Conservation (phyloP, 768 basidiomycete species). For the Mycena polygramma region DNA sequence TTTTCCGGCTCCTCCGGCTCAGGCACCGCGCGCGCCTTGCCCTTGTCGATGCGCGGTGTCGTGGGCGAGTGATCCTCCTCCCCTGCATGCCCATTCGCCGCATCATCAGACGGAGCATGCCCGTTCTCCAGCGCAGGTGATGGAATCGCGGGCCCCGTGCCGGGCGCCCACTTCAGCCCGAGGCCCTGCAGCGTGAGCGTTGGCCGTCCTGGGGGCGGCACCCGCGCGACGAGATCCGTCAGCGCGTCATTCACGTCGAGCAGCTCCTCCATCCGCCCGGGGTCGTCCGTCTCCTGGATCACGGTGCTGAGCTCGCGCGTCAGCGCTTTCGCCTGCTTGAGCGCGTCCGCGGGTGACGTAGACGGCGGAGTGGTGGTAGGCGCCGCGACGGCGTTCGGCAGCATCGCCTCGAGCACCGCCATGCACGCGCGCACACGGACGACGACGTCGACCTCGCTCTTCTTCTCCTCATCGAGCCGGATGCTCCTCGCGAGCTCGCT, state of each 20-base stretch:
- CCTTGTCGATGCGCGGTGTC: constrained; percentile 82
- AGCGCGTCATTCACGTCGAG: constrained; percentile 81
- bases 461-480: constrained; percentile 67
- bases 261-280: constrained; percentile 73
- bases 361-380: constrained; percentile 20
- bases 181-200: constrained; percentile 60
- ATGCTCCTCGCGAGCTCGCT: constrained; percentile 84
- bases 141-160: constrained; percentile 15
- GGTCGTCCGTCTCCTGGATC: constrained; percentile 71
- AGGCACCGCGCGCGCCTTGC: constrained; percentile 79
- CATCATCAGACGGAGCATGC: not conserved
- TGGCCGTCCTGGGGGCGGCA: constrained; percentile 54
- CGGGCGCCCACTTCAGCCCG: constrained; percentile 48
- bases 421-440: constrained; percentile 61
- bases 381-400: constrained; percentile 25
- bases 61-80: constrained; percentile 56
- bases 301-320: constrained; percentile 63
- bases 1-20: constrained; percentile 78
- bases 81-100: constrained; percentile 41
- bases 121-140: constrained; percentile 24
- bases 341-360: constrained; percentile 52
- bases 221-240: constrained; percentile 64
- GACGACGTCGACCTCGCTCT: constrained; percentile 62
- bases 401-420: constrained; percentile 52
- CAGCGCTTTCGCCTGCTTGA: constrained; percentile 63